Percentiles rank a stretch among this genome's conserved stretches.
Conservation (phyloP, 73 alveolate species). For the Uronychia setigera region DNA sequence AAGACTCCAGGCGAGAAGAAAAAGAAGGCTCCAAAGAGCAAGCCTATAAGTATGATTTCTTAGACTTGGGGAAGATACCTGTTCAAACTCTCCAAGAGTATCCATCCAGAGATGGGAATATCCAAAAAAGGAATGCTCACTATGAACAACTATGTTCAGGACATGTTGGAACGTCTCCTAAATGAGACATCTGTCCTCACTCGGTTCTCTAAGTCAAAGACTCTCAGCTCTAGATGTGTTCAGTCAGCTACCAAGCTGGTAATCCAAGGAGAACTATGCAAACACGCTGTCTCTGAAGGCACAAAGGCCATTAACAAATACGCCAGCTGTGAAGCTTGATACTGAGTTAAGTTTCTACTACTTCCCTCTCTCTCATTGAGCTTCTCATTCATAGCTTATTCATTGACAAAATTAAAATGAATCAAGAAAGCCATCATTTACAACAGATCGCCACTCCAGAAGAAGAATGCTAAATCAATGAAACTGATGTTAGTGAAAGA, state of each 20-base stretch:
- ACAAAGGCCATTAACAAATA: conserved; percentile 47
- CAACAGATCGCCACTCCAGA: background rate
- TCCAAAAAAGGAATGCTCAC: background rate
- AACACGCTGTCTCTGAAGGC: conserved; percentile 71
- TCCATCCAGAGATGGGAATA: conserved; percentile 8
- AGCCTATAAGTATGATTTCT: too few species aligned
- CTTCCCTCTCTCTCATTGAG: background rate
- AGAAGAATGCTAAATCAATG: background rate
- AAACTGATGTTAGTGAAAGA: background rate
- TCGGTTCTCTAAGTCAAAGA: conserved; percentile 6
- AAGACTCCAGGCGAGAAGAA: too few species aligned
- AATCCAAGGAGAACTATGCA: conserved; percentile 62
- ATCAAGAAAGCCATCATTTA: background rate
- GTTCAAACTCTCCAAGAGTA: background rate
- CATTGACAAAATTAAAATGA: background rate
- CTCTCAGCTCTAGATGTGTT: conserved; percentile 40
- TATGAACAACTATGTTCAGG: conserved; percentile 6
- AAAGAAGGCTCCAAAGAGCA: too few species aligned
- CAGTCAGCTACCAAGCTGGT: conserved; percentile 65
- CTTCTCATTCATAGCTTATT: background rate
- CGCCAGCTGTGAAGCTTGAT: background rate
- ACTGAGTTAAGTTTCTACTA: background rate
- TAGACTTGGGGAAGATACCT: background rate
- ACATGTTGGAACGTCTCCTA: conserved; percentile 12
- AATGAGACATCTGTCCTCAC: conserved; percentile 13